Base-by-base conservation (phyloP, 306 rosid species). In the Morella rubra region DNA sequence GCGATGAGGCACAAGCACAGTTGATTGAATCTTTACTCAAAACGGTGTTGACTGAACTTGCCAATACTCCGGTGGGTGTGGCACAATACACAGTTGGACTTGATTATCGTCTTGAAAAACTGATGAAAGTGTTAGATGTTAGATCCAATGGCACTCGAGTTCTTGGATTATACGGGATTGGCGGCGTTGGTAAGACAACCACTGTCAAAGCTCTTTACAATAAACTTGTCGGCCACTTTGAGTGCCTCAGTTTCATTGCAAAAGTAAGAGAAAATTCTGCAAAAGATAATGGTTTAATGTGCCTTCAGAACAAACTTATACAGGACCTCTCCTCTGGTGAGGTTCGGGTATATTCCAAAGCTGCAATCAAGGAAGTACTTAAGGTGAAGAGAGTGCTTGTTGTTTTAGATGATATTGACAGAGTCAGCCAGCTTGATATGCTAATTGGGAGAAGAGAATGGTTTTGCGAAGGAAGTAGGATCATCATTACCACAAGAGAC, bases 151-250 rank as follows among this genome's bases (percentile, higher is more conserved):
- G 69, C 14, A 51, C 82, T 5, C 71, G 44, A 45, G 84, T 91
- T 8, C 16, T 91, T 24, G 93, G 90, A 22, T 45, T 91, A 44
- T 77, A 83, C 75, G 97, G 93, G 8, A 80, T 80, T 79, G 92
- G 97, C 4, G 93, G 97, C 13, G 40, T 91, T 50, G 97, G 97
- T 24, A 91, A 91, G 71, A 87, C 97, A 62, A 91, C 93, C 3
- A 84, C 89, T 3, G 93, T 92, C 52, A 89, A 84, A 85, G 85
- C 85, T 42, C 86, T 91, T 18, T 84, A 64, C 69, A 89, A 87
- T 73, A 82, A 44, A 37, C 86, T 91, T 0, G 86, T 80, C 11
- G 67, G 32, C 24, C 69, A 62, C 56, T 91, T 89, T 53, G 77
- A 64, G 55, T 54, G 46, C 51, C 85, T 80, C 18, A 71, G 87